These are phyloP conservation scores for barley (Hordeum vulgare) DNA, from an alignment of 176 grass and related monocot genomes.

Conservation along the genomic window DNA sequence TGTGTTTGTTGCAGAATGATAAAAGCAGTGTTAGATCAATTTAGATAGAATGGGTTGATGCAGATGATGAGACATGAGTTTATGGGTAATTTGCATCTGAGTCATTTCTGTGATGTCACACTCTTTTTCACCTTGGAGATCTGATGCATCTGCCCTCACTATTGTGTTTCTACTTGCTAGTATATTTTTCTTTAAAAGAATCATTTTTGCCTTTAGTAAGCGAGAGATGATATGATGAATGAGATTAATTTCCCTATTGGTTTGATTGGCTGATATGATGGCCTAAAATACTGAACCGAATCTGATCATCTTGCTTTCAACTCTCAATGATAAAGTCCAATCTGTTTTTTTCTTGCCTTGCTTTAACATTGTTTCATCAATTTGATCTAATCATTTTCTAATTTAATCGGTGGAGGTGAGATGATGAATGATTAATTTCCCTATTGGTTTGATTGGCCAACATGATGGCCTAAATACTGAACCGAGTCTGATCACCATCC, in stretches of 20 bases:
- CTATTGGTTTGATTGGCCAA: background rate
- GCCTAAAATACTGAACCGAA: constrained; percentile 32
- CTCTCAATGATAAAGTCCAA: too few relatives aligned
- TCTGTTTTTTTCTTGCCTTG: background rate
- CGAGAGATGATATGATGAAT: background rate
- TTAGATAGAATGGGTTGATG: background rate
- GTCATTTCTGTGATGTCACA: constrained; percentile 34
- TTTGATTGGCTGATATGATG: constrained; percentile 43
- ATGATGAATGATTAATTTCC: background rate
- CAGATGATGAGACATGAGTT: constrained; percentile 35
- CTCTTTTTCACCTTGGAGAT: constrained; percentile 43
- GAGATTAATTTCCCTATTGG: constrained; percentile 41
- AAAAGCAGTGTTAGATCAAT: background rate
- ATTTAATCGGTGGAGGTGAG: background rate
- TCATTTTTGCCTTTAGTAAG: background rate
- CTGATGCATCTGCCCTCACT: background rate
- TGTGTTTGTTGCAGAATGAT: too few relatives aligned
- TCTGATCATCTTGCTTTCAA: constrained; percentile 16
- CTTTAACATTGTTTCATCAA: background rate
- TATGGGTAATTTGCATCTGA: constrained; percentile 57
- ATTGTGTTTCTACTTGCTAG: background rate
- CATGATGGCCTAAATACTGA: background rate
- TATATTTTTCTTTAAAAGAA: too few relatives aligned
- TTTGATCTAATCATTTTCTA: background rate
- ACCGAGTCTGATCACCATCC: background rate